Conservation (phyloP, 495 filamentous ascomycete species). For the Penicillium samsonianum region DNA sequence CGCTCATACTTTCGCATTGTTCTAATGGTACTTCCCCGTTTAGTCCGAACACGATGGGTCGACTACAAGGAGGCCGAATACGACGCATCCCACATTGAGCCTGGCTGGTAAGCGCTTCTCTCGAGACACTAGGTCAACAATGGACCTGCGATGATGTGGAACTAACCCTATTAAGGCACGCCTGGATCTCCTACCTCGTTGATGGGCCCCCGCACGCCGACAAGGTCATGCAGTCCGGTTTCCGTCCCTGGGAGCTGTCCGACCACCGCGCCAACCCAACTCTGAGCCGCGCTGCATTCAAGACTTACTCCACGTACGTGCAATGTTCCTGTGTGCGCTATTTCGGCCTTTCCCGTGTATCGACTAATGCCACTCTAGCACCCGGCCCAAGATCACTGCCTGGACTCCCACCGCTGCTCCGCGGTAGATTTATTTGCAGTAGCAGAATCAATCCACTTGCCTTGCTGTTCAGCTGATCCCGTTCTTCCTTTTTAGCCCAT, state of each 20-base stretch:
- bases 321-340: background rate
- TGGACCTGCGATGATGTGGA: background rate
- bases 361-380: constrained; percentile 26
- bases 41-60: constrained; percentile 97
- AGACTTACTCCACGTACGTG: constrained; percentile 90
- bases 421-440: constrained; percentile 36
- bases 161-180: constrained; percentile 62
- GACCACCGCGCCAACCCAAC: constrained; percentile 78
- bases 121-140: background rate
- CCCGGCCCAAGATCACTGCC: constrained; percentile 45
- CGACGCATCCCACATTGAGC: constrained; percentile 91
- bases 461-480: constrained; percentile 15
- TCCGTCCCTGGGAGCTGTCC: constrained; percentile 71
- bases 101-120: constrained; percentile 68
- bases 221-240: constrained; percentile 62
- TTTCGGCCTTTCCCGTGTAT: background rate
- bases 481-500: constrained; percentile 18
- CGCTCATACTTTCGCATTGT: background rate
- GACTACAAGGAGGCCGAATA: constrained; percentile 89
- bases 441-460: constrained; percentile 27
- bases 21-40: constrained; percentile 1
- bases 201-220: constrained; percentile 84
- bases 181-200: constrained; percentile 92
- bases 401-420: constrained; percentile 50
- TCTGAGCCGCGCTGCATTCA: constrained; percentile 73